phyloP scores from a whole-genome alignment of 371 early-diverging fungal genomes.

The Lichtheimia ornata region DNA sequence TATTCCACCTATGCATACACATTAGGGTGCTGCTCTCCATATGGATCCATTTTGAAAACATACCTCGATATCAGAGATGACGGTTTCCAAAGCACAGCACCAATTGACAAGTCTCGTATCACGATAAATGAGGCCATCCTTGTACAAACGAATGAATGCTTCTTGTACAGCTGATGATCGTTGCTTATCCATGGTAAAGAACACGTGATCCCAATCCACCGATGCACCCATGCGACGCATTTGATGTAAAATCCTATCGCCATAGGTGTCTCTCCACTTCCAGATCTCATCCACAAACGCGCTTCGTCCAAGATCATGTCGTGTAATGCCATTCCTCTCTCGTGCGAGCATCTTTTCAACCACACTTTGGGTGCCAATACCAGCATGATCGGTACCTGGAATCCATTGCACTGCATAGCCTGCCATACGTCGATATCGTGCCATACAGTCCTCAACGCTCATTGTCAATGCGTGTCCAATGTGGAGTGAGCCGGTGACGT shows the following conservation, averaged over 20 bases:
- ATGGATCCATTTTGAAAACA: not conserved
- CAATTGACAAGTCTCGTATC: conserved; percentile 93
- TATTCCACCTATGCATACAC: conserved; percentile 59
- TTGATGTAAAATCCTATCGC: conserved; percentile 62
- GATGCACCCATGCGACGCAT: conserved; percentile 81
- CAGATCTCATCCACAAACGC: conserved; percentile 84
- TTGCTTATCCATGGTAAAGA: conserved; percentile 90
- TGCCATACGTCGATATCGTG: conserved; percentile 87
- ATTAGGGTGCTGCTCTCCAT: no score
- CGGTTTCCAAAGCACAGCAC: conserved; percentile 93
- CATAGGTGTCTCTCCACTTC: conserved; percentile 81
- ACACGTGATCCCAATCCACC: conserved; percentile 81
- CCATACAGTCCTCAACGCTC: conserved; percentile 86
- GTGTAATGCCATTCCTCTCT: conserved; percentile 47
- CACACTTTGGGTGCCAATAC: conserved; percentile 96
- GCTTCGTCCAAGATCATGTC: conserved; percentile 78
- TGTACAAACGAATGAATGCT: conserved; percentile 86
- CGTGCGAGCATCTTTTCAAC: conserved; percentile 89
- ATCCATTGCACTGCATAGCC: conserved; percentile 86
- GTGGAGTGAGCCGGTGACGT: conserved; percentile 96
- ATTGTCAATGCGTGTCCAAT: conserved; percentile 95
- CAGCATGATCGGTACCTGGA: conserved; percentile 98
- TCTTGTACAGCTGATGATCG: conserved; percentile 81
- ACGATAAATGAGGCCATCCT: conserved; percentile 91
- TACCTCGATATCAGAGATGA: conserved; percentile 94